Percentiles rank a stretch among this genome's conserved stretches.
These are phyloP conservation scores for Ceratobasidium sp. DNA, from an alignment of 1,284 basidiomycete genomes.

Conservation along the genomic window DNA sequence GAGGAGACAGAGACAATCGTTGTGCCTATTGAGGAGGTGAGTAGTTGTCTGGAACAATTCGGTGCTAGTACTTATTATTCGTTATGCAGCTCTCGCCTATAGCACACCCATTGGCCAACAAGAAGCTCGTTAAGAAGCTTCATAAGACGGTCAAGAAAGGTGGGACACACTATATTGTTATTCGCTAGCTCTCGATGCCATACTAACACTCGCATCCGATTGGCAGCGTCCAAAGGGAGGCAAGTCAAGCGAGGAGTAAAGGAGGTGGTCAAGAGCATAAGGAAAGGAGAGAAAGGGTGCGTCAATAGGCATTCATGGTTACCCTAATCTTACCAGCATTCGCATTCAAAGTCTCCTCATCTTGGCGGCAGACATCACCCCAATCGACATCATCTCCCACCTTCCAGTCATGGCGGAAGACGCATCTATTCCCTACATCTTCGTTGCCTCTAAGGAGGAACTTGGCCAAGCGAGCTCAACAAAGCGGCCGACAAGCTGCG, in stretches of 20 bases:
- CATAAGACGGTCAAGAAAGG: constrained; percentile 95
- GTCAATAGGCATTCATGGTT: constrained; percentile 53
- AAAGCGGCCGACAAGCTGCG: constrained; percentile 97
- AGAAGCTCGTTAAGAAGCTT: constrained; percentile 92
- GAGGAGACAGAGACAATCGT: constrained; percentile 69
- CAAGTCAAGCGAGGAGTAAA: constrained; percentile 97
- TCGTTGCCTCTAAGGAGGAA: constrained; percentile 91
- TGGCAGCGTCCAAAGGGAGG: constrained; percentile 86
- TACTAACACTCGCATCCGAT: background rate
- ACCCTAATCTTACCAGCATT: constrained; percentile 11
- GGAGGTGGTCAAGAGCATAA: constrained; percentile 95
- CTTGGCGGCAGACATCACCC: constrained; percentile 97
- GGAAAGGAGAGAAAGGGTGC: constrained; percentile 95
- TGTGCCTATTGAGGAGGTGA: constrained; percentile 78
- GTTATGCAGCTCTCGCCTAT: constrained; percentile 78
- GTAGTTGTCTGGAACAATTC: background rate
- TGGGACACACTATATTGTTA: constrained; percentile 55
- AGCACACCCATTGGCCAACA: constrained; percentile 90
- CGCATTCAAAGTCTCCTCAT: constrained; percentile 76
- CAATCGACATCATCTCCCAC: constrained; percentile 98
- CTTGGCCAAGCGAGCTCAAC: constrained; percentile 96
- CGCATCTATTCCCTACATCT: constrained; percentile 92
- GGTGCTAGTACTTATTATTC: background rate
- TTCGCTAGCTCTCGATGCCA: constrained; percentile 41
- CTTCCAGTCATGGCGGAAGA: constrained; percentile 96